Evolutionary conservation across 129 eudicot genomes (phyloP).

Genomic region (Chrysanthemum lavandulifolium): DNA sequence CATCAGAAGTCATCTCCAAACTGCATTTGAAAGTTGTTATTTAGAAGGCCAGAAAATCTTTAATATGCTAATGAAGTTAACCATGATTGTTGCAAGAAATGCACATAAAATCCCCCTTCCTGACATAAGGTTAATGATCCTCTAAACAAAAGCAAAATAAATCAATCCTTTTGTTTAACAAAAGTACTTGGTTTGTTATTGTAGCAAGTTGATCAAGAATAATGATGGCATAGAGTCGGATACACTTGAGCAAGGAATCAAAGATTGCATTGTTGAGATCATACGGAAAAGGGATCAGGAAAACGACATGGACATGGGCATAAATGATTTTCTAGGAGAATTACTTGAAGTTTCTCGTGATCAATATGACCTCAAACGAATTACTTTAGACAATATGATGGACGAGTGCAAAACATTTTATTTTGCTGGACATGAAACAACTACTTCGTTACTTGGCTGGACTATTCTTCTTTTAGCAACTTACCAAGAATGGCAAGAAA

Average conservation of each 20-base stretch:
- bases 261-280: conserved; percentile 43
- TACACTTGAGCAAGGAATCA: conserved; percentile 64
- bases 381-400: conserved; percentile 50
- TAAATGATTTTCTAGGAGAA: conserved; percentile 53
- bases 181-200: background rate
- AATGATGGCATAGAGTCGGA: conserved; percentile 52
- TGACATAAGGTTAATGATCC: conserved; percentile 39
- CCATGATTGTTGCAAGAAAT: conserved; percentile 46
- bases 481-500: conserved; percentile 71
- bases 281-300: conserved; percentile 43
- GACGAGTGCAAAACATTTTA: conserved; percentile 84
- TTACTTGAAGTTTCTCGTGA: conserved; percentile 41
- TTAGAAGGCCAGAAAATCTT: conserved; percentile 65
- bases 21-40: conserved; percentile 76
- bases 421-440: conserved; percentile 82
- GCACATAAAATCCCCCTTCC: conserved; percentile 47
- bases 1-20: conserved; percentile 66
- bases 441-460: no score
- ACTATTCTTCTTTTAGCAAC: conserved; percentile 57
- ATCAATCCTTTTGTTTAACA: background rate
- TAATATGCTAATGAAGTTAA: conserved; percentile 56
- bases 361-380: conserved; percentile 27
- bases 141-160: background rate
- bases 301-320: background rate
- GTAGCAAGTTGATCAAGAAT: conserved; percentile 38